phyloP scores from a whole-genome alignment of 352 stramenopile genomes.

The Phytopythium helicoides region DNA sequence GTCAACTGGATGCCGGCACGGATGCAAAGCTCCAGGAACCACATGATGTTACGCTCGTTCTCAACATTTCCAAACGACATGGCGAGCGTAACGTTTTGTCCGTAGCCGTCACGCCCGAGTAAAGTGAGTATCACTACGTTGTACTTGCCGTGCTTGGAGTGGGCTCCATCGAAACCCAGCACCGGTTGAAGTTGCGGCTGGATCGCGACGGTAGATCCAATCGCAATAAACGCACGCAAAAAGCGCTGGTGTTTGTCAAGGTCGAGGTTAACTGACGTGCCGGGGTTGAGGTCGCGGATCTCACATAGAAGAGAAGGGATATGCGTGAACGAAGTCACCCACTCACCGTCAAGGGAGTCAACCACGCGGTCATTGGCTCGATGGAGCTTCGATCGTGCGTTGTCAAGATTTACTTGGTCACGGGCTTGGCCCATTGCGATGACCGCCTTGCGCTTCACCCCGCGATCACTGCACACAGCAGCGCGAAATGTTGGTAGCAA shows the following conservation, averaged over 20 bases:
- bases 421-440: slow-evolving; percentile 2
- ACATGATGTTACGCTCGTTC: slow-evolving; percentile 6
- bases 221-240: slow-evolving; percentile 5
- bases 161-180: slow-evolving; percentile 9
- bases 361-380: slow-evolving; percentile 6
- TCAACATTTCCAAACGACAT: slow-evolving; percentile 7
- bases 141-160: slow-evolving; percentile 10
- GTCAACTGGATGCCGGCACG: background rate
- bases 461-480: no score
- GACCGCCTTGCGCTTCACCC: background rate
- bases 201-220: background rate
- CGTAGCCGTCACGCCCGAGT: slow-evolving; percentile 2
- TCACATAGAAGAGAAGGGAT: slow-evolving; percentile 5
- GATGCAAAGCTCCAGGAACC: slow-evolving; percentile 1
- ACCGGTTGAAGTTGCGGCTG: slow-evolving; percentile 2
- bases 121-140: background rate
- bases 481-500: slow-evolving; percentile 1
- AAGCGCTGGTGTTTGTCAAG: slow-evolving; percentile 9
- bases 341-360: background rate
- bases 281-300: slow-evolving; percentile 3
- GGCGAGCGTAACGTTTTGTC: slow-evolving; percentile 5
- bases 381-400: background rate
- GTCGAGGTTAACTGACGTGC: slow-evolving; percentile 1
- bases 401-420: background rate
- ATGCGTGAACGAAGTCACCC: background rate